phyloP scores from a whole-genome alignment of 768 basidiomycete species.

The Russula compacta region DNA sequence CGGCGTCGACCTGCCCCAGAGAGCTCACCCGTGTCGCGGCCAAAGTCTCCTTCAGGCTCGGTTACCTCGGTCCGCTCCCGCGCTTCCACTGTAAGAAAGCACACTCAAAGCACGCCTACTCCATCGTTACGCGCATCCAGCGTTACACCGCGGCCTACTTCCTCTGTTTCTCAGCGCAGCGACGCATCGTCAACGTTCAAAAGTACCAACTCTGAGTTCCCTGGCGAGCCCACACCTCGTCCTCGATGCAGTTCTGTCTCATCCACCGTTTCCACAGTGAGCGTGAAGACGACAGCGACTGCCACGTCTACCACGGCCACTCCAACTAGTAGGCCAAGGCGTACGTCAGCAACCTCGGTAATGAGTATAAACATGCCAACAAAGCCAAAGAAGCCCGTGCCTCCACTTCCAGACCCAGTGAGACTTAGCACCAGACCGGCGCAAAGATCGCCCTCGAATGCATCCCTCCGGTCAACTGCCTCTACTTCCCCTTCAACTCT shows the following conservation, averaged over 20 bases:
- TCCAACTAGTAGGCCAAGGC: constrained; percentile 9
- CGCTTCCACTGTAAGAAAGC: constrained; percentile 33
- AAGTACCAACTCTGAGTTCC: constrained; percentile 33
- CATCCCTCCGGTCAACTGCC: constrained; percentile 18
- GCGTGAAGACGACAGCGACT: constrained; percentile 25
- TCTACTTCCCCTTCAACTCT: constrained; percentile 18
- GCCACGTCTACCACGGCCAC: constrained; percentile 19
- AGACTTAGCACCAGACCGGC: constrained; percentile 6
- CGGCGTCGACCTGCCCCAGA: constrained; percentile 11
- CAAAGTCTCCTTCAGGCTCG: constrained; percentile 27
- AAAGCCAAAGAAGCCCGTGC: constrained; percentile 11
- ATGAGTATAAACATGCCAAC: constrained; percentile 15
- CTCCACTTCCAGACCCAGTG: constrained; percentile 13
- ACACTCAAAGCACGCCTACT: constrained; percentile 16
- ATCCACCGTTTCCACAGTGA: constrained; percentile 27
- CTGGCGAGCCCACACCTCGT: constrained; percentile 29
- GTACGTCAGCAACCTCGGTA: constrained; percentile 13
- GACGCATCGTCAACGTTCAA: constrained; percentile 37
- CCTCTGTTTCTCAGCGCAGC: constrained; percentile 26
- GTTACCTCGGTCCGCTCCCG: constrained; percentile 30
- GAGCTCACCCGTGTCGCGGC: constrained; percentile 10
- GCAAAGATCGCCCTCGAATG: constrained; percentile 7
- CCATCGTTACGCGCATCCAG: constrained; percentile 18
- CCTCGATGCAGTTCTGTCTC: constrained; percentile 26
- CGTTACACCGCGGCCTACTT: constrained; percentile 20